Evolutionary conservation across 2,329 filamentous ascomycete genomes (phyloP).

Genomic region (Aphanoascus verrucosus): DNA sequence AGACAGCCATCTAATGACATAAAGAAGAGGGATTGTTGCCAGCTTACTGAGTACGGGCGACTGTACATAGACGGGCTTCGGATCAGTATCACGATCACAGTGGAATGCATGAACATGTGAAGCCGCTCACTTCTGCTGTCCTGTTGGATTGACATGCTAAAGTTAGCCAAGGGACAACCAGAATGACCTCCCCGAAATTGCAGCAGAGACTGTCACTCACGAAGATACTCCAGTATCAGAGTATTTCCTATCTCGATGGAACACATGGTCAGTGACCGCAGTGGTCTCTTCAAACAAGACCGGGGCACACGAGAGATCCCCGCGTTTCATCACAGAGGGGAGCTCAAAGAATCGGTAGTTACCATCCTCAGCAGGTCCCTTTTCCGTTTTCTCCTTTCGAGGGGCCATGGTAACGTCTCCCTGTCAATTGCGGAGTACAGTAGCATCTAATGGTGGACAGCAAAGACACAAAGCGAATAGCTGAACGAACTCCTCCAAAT

Average conservation of each 20-base stretch:
- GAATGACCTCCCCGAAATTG: background rate
- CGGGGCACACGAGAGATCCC: background rate
- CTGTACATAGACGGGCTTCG: slow-evolving; percentile 22
- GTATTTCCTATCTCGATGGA: slow-evolving; percentile 25
- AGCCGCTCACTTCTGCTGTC: slow-evolving; percentile 37
- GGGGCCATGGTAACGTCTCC: slow-evolving; percentile 28
- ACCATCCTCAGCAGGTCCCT: slow-evolving; percentile 24
- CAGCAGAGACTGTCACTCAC: slow-evolving; percentile 27
- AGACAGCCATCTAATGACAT: background rate
- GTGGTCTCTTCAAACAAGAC: too few species aligned
- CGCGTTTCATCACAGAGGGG: background rate
- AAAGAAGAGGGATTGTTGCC: too few species aligned
- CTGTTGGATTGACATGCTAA: slow-evolving; percentile 23
- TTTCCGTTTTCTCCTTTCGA: slow-evolving; percentile 30
- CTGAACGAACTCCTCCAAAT: too few species aligned
- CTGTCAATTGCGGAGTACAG: background rate
- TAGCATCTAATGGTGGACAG: background rate
- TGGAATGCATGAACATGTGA: background rate
- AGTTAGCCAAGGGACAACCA: background rate
- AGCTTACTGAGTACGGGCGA: slow-evolving; percentile 44
- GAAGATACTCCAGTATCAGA: slow-evolving; percentile 42
- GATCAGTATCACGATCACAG: background rate
- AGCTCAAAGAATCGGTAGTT: background rate
- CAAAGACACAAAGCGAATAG: background rate
- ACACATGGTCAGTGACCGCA: background rate